Base-by-base conservation (phyloP, 2,329 filamentous ascomycete genomes). In the Calonectria crousiana region DNA sequence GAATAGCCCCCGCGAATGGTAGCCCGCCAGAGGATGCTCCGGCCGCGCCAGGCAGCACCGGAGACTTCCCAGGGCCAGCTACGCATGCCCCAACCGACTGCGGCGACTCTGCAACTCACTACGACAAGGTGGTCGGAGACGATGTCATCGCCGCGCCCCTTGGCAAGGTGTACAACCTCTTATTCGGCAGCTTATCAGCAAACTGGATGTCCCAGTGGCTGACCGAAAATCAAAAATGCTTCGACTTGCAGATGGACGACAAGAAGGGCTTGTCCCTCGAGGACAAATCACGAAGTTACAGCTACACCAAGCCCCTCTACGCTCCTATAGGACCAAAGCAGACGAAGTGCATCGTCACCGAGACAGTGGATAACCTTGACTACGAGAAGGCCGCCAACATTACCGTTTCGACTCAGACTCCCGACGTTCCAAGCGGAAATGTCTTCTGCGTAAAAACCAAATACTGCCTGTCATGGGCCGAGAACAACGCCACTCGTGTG, bases 401-500 rank as follows among this genome's bases (percentile, higher is more conserved):
- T n/a, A 92, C 92, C 3, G 92, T 95, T 71, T 93, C 92, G 36
- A 98, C 95, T 0, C 94, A 96, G 81, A 99, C 94, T 18, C 97
- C 97, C 0, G 97, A 99, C 83, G 97, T 99, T 2, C 97, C 97
- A 0, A 98, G 93, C 82, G 97, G 97, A 41, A 98, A 95, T 82
- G 91, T 98, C 4, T 99, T 99, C 82, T 91, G 91, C 47, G 94
- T 95, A 58, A 98, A 98, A 85, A 99, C 97, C 4, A 95, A 94
- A 79, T 99, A 98, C 82, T 98, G 97, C 81, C 89, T 99, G 28
- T 95, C 95, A 67, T 99, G 97, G 97, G 95, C 93, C 5, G 92
- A 97, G 66, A 93, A 93, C 75, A 98, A 98, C 81, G 88, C 92
- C 49, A 99, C 97, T 1, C 91, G 95, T 34, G 87, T 99, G 36